Percentiles rank a stretch among this genome's conserved stretches.
phyloP scores from a whole-genome alignment of 345 rosid species.

The Pseudoturritis turrita region DNA sequence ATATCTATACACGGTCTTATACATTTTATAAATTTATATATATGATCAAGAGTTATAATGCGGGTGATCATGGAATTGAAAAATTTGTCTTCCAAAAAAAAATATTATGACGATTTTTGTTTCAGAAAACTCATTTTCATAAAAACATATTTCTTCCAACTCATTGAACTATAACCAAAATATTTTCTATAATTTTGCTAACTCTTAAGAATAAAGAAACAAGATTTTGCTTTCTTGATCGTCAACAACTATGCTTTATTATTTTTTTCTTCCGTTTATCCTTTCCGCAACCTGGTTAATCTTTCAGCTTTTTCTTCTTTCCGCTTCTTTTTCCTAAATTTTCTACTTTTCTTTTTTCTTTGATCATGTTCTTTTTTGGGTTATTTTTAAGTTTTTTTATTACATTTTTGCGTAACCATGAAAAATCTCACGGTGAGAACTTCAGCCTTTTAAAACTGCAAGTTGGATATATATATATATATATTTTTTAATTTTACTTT shows the following conservation, averaged over 20 bases:
- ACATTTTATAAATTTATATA: too few species aligned
- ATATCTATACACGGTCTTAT: too few species aligned
- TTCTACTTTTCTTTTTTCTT: background rate
- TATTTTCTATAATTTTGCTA: background rate
- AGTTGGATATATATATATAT: background rate
- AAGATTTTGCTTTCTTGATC: background rate
- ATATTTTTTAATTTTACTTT: too few species aligned
- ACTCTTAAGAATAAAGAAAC: background rate
- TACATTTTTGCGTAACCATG: background rate
- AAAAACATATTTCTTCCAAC: background rate
- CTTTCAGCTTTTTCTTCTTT: conserved; percentile 12
- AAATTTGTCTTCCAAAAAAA: too few species aligned
- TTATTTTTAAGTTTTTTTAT: background rate
- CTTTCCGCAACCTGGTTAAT: conserved; percentile 7
- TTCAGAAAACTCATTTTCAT: background rate
- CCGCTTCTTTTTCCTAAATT: background rate
- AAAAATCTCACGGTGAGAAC: background rate
- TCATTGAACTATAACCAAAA: background rate
- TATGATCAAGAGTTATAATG: too few species aligned
- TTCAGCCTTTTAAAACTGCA: conserved; percentile 12
- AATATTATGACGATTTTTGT: too few species aligned
- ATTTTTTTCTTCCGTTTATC: background rate
- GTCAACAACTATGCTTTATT: conserved; percentile 1
- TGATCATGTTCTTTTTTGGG: background rate
- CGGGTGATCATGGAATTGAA: too few species aligned